phyloP scores from a whole-genome alignment of 176 grass and related monocot genomes.

The Puccinellia tenuiflora region DNA sequence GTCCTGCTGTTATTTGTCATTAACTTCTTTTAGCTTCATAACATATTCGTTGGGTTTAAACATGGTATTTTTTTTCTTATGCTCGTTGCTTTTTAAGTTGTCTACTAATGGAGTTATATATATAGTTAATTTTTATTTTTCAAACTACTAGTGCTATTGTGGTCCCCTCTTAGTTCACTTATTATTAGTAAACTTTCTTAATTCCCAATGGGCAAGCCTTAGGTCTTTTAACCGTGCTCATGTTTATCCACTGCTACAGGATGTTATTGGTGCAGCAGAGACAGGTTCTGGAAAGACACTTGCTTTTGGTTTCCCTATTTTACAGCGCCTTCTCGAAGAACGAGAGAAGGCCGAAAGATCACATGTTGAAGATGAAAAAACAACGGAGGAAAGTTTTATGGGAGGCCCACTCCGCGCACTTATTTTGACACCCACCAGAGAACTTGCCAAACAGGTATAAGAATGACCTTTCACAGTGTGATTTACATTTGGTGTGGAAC shows the following conservation, averaged over 20 bases:
- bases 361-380: slow-evolving; percentile 19
- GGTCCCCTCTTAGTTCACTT: neutral
- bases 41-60: neutral
- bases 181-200: neutral
- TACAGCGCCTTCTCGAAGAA: slow-evolving; percentile 88
- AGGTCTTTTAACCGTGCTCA: neutral
- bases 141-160: neutral
- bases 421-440: slow-evolving; percentile 87
- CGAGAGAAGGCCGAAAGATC: slow-evolving; percentile 56
- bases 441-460: slow-evolving; percentile 81
- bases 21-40: neutral
- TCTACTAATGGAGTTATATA: neutral
- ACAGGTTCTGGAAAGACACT: slow-evolving; percentile 95
- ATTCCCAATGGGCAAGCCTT: neutral
- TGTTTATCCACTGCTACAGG: slow-evolving; percentile 46
- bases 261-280: slow-evolving; percentile 96
- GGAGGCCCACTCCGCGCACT: slow-evolving; percentile 69
- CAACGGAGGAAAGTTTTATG: slow-evolving; percentile 14
- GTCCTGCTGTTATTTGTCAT: neutral
- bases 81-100: neutral
- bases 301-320: slow-evolving; percentile 82
- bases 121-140: neutral
- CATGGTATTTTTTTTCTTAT: neutral
- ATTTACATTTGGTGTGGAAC: neutral
- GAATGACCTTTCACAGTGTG: neutral